These are phyloP conservation scores for Daldinia loculata DNA, from an alignment of 495 filamentous ascomycete genomes.

Conservation along the genomic window DNA sequence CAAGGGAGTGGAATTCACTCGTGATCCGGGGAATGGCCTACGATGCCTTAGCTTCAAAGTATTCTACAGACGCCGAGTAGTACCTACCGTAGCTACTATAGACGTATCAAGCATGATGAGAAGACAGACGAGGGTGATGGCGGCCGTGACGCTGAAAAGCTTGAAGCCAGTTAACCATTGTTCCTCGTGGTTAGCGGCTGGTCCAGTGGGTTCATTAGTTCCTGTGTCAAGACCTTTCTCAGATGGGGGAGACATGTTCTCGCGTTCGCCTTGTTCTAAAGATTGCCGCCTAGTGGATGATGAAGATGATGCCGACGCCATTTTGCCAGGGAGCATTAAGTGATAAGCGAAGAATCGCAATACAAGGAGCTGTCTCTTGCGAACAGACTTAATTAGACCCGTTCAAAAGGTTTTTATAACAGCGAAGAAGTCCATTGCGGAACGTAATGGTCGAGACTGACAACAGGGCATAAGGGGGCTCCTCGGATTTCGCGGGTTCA, in stretches of 20 bases:
- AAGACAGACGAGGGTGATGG: conserved; percentile 6
- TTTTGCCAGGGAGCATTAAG: background rate
- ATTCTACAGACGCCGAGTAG: background rate
- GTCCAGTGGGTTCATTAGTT: background rate
- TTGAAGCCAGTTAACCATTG: conserved; percentile 6
- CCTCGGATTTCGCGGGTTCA: background rate
- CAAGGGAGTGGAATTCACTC: conserved; percentile 54
- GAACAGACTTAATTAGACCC: background rate
- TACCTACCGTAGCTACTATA: conserved; percentile 1
- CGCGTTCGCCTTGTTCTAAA: background rate
- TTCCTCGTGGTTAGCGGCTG: background rate
- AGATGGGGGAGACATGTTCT: background rate
- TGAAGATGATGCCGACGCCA: background rate
- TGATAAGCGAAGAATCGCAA: background rate
- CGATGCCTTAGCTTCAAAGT: background rate
- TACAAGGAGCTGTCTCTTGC: background rate
- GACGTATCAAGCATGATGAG: conserved; percentile 10
- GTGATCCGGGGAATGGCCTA: conserved; percentile 57
- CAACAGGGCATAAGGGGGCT: background rate
- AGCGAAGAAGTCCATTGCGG: background rate
- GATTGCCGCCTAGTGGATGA: no score
- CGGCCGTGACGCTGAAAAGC: background rate
- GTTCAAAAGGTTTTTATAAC: background rate
- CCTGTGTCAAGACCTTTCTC: background rate
- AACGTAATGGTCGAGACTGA: background rate